Conservation (phyloP, 208 protist species). For the Crithidia brevicula region DNA sequence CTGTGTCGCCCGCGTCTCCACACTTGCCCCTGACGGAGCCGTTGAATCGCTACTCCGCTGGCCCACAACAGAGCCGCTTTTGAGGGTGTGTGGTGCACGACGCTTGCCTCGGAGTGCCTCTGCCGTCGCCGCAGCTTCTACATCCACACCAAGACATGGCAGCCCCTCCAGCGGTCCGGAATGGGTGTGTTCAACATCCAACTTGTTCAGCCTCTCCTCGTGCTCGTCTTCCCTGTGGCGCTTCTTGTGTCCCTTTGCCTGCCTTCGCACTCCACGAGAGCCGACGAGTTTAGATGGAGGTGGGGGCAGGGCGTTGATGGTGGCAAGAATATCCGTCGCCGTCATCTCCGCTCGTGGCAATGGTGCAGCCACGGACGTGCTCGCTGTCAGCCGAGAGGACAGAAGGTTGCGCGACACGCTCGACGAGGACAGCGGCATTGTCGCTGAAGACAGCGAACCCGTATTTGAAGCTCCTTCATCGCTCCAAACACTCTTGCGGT, state of each 20-base stretch:
- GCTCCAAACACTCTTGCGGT: too few relatives aligned
- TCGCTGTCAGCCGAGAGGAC: not conserved
- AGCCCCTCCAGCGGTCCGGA: conserved; percentile 13
- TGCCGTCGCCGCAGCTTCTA: conserved; percentile 10
- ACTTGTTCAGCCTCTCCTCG: too few relatives aligned
- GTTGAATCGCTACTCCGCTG: not conserved
- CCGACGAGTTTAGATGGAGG: not conserved
- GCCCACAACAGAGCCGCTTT: not conserved
- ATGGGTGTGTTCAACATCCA: not conserved
- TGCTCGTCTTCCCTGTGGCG: not conserved
- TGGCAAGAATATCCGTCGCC: conserved; percentile 34
- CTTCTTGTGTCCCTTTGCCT: not conserved
- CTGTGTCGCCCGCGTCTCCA: not conserved
- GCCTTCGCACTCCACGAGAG: not conserved
- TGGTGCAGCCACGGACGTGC: not conserved
- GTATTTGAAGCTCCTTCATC: too few relatives aligned
- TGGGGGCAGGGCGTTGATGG: conserved; percentile 25
- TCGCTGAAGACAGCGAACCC: too few relatives aligned
- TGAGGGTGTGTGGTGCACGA: too few relatives aligned
- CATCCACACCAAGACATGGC: conserved; percentile 25
- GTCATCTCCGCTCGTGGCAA: not conserved
- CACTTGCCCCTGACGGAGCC: not conserved
- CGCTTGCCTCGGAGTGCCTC: too few relatives aligned
- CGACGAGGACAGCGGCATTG: not conserved
- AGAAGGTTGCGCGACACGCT: not conserved